Evolutionary conservation across 768 basidiomycete species (phyloP), one percentile per base, ranked within the genome.

Genomic region (Tricholoma sp.): DNA sequence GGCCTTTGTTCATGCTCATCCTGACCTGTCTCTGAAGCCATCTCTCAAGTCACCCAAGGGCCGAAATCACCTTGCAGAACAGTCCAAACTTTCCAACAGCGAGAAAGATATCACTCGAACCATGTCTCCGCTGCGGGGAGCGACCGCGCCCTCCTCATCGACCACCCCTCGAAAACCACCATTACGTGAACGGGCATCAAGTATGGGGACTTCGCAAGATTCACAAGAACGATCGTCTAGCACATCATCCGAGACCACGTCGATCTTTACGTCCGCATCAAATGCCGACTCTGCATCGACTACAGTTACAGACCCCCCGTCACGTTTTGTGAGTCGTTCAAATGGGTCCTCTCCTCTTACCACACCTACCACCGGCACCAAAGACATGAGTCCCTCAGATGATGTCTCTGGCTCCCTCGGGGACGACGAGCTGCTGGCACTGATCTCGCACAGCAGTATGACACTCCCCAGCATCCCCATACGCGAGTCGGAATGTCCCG

Each of bases 1-100:
- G 58, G 86, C 93, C 7, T 99, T 97, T 67, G 88, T 98, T 61
- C 81, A 88, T 63, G 89, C 94, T 32, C 95, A 99, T 70, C 94
- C 95, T 22, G 94, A 97, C 69, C 78, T 97, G 22, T 77, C 77
- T 10, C 67, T 71, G 53, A 79, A 79, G 61, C 78, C 80, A 6
- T 68, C 73, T n/a, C 75, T 75, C 31, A 76, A 72, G 55, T 59
- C 55, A 0, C 57, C 59, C 60, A 71, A 68, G 57, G 47, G 59
- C 54, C 60, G 54, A 16, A 43, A 54, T 18, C 18, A 43, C 55
- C 43, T 52, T 8, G 4, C 4, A 8, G 35, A 4, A 11, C 35
- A 16, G 5, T 11, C 10, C 11, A 41, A 43, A 43, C 55, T 57
- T 50, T 16, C 39, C 35, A 53, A 59, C 14, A 18, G 27, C 21